These are phyloP conservation scores for Penicillium sp. DNA, from an alignment of 2,329 filamentous ascomycete genomes.

Conservation along the genomic window DNA sequence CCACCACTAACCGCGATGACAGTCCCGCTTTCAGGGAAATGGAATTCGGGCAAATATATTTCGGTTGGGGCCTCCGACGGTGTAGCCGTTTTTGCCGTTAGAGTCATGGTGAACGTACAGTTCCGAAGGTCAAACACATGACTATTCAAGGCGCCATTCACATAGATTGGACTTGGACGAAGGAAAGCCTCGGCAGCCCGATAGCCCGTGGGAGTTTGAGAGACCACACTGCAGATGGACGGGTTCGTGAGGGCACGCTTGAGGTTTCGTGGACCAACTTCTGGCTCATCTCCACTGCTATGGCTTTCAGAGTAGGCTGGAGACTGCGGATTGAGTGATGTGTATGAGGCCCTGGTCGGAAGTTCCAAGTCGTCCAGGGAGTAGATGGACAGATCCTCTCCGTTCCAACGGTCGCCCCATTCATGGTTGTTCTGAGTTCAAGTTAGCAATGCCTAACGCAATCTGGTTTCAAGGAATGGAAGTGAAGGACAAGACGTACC, in stretches of 20 bases:
- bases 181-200: conserved; percentile 93
- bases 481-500: conserved; percentile 45
- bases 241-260: conserved; percentile 65
- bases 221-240: conserved; percentile 59
- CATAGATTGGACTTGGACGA: conserved; percentile 76
- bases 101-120: conserved; percentile 72
- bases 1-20: conserved; percentile 77
- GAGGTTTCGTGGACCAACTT: conserved; percentile 74
- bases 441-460: neutral
- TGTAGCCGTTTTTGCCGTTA: conserved; percentile 64
- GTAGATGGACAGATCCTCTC: conserved; percentile 90
- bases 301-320: conserved; percentile 59
- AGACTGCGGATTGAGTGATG: conserved; percentile 42
- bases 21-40: conserved; percentile 77
- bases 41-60: conserved; percentile 85
- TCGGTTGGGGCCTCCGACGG: conserved; percentile 71
- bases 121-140: conserved; percentile 82
- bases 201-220: conserved; percentile 66
- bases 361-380: conserved; percentile 76
- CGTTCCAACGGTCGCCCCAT: conserved; percentile 95
- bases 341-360: conserved; percentile 35
- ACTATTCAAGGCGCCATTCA: conserved; percentile 68
- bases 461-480: neutral
- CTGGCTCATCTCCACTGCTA: conserved; percentile 45
- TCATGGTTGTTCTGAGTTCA: conserved; percentile 72